Evolutionary conservation across 1,139 yeast species (phyloP).

Genomic region (Geotrichum europaeum): DNA sequence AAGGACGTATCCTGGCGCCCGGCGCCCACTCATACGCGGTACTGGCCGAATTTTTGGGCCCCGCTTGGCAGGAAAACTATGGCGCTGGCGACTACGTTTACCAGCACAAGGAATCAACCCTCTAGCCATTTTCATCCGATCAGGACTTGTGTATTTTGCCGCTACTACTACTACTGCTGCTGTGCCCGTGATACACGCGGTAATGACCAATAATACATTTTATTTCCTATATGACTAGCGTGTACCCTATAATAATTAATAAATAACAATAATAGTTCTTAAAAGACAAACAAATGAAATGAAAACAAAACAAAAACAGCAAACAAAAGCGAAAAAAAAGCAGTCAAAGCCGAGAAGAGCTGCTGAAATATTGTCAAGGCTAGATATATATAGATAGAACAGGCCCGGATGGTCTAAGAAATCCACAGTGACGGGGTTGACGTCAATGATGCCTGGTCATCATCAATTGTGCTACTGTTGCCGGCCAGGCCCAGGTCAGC

Average conservation of each 20-base stretch:
- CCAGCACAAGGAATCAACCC: neutral
- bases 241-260: neutral
- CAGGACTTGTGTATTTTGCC: no score
- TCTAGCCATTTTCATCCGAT: neutral
- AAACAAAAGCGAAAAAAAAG: neutral
- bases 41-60: neutral
- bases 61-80: neutral
- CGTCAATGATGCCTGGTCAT: slow-evolving; percentile 8
- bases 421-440: slow-evolving; percentile 8
- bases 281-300: neutral
- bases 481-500: slow-evolving; percentile 3
- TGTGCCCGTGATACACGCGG: no score
- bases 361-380: neutral
- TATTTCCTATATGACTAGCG: slow-evolving; percentile 35
- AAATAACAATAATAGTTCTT: neutral
- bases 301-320: neutral
- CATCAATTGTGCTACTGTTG: neutral
- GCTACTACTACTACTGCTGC: no score
- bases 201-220: neutral
- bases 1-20: neutral
- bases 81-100: neutral
- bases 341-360: neutral
- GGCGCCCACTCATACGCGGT: neutral
- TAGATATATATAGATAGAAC: neutral
- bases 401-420: neutral